Base-by-base conservation (phyloP, 2,329 filamentous ascomycete genomes). In the Lomentospora prolificans region DNA sequence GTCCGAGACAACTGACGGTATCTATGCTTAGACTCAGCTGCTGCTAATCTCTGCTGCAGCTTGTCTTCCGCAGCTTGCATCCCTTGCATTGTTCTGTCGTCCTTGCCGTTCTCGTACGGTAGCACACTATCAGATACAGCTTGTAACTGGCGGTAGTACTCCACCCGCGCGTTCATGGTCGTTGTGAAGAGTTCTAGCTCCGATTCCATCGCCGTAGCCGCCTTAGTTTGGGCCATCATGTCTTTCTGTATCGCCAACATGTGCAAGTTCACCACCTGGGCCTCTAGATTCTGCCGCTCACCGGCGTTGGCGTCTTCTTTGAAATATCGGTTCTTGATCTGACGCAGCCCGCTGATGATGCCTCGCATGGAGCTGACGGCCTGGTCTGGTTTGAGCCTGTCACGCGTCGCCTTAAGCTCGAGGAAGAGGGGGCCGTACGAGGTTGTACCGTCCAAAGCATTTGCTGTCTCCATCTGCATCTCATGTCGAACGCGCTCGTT, bases 81-180 rank as follows among this genome's bases (percentile, higher is more conserved):
- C 51, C 58, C 65, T 17, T 60, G 56, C 24, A 81, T 71, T 5
- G 62, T 63, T 9, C 72, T 67, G 46, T 87, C 78, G 9, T 85
- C 72, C 2, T 73, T 74, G 10, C 80, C 63, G 9, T 86, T 84
- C 57, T 90, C 85, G 56, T 87, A 88, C 1, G 87, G 85, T 4
- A 81, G 79, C 0, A 97, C 89, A 17, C 83, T 89, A 65, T 97
- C 92, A 0, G 91, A 96, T n/a, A 97, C 84, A 25, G 82, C 80
- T 65, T 97, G 94, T 9, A 97, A 76, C 64, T 96, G 90, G 4
- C 86, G 84, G 66, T 97, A 97, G 66, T 90, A 97, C 57, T 94
- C 90, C 0, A 96, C 72, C 12, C 94, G 85, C 36, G 84, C 77
- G 64, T 97, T 97, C 82, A 95, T 91, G 0, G 86, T 82, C 14